Base-by-base conservation (phyloP, 169 alveolate genomes). In the Plasmodium sp. region DNA sequence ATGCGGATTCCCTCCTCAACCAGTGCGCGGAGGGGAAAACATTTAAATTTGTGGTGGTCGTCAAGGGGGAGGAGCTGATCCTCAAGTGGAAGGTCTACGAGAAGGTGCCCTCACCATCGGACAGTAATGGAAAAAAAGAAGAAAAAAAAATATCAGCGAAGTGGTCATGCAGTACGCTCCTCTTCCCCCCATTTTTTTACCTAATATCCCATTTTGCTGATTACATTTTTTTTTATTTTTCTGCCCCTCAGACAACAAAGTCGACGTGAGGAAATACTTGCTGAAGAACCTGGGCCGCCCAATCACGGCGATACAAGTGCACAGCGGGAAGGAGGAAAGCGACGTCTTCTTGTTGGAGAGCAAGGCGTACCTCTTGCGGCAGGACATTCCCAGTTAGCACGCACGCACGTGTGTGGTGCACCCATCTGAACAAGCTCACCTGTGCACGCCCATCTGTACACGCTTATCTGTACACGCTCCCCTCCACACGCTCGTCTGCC, bases 21-120 rank as follows among this genome's bases (percentile, higher is more conserved):
- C 7, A 33, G 33, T 82, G 90, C 41, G 79, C 41, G 5, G 73
- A 56, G 10, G 56, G 77, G 9, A 82, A 56, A 41, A 27, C 90
- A 7, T 82, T 82, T 43, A 82, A 82, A 54, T 51, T 82, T 3
- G 58, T 82, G 12, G 62, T 54, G 39, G 34, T 14, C 5, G 2
- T 82, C 33, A 43, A 54, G 33, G 56, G 62, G 75, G n/a, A 16
- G 5, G 79, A 51, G 67, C 43, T 82, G 5, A 27, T 62, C 34
- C 75, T 62, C n/a, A 62, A 62, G 75, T 62, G 75, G 75, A 62
- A 62, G 75, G 75, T 62, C 36, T 62, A 62, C 34, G 75, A 62
- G 18, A 4, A 16, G 14, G 31, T 12, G 4, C 31, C 75, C 1
- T 62, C 75, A 1, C 14, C 31, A 62, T 18, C 75, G 12, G 34